Percentiles rank a stretch among this genome's conserved stretches.
Conservation (phyloP, 2,329 filamentous ascomycete genomes). For the Seiridium cupressi region DNA sequence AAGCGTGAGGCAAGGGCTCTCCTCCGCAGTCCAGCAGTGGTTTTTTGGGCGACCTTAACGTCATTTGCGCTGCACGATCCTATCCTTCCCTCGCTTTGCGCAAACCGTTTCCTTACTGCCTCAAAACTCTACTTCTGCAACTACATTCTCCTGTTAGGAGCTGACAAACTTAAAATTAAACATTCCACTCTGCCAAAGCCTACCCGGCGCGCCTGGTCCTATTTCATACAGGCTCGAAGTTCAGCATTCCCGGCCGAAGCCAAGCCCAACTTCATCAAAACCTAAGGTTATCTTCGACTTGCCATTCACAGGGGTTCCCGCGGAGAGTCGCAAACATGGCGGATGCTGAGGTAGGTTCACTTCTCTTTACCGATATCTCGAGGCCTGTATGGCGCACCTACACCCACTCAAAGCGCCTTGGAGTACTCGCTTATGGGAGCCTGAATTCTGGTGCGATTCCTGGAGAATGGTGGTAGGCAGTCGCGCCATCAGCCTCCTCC, state of each 20-base stretch:
- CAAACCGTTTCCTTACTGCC: too few species aligned
- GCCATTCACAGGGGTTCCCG: not conserved
- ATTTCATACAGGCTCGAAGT: too few species aligned
- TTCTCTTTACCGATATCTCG: not conserved
- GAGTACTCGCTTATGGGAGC: not conserved
- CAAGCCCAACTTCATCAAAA: not conserved
- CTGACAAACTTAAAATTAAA: too few species aligned
- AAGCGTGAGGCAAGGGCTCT: too few species aligned
- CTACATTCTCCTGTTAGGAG: not conserved
- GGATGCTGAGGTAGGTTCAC: slow-evolving; percentile 3
- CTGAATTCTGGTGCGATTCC: not conserved
- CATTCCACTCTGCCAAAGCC: too few species aligned
- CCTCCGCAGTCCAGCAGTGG: too few species aligned
- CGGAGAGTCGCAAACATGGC: slow-evolving; percentile 2
- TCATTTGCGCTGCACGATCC: not conserved
- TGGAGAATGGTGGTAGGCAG: not conserved
- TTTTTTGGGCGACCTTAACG: not conserved
- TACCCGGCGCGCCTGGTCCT: too few species aligned
- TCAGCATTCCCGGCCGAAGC: too few species aligned
- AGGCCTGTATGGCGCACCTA: not conserved
- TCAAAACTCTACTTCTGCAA: not conserved
- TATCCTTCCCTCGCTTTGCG: too few species aligned
- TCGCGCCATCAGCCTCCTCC: not conserved
- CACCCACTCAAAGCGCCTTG: not conserved
- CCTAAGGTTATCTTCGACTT: not conserved